Evolutionary conservation across 2,329 filamentous ascomycete species (phyloP), one percentile per base, ranked within the genome.

Genomic region (Didymella arachidicola): DNA sequence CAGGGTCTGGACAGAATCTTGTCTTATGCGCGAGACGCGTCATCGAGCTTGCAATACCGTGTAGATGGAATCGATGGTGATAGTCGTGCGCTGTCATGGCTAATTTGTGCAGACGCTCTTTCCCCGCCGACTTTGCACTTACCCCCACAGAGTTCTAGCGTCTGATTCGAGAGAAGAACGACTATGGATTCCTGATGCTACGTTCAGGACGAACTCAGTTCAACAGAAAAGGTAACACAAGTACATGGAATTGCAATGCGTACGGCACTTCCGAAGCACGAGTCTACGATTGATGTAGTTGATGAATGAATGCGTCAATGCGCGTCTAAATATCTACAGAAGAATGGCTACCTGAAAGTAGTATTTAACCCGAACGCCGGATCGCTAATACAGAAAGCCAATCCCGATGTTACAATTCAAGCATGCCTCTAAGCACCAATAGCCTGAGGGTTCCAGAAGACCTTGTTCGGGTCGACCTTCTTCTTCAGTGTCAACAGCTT

Each of bases 401-500:
- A 16, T 26, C 26, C 29, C 7, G 10, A 14, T 12, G 25, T 32
- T 25, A 42, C 5, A 8, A 25, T 11, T 12, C n/a, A 36, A 27
- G 27, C 25, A 26, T 3, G n/a, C 3, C 4, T 30, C 50, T 61
- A 72, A 19, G 65, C 67, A 14, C 71, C 72, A 53, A 78, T 73
- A 47, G 74, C 72, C 64, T 76, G 75, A 10, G 76, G 76, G 49
- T 77, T 72, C 76, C 75, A 77, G 50, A 76, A 78, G 12, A 76
- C 69, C 3, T 38, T 62, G 49, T 78, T 66, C 0, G 79, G 78
- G 53, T 81, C 79, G 39, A 78, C 73, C 61, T 72, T 70, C 59
- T 70, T 70, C 72, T 81, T 80, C 29, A 80, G 69, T 50, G 64
- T 61, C 46, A 71, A 66, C 50, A 81, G 58, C 57, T 67, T 70